These are phyloP conservation scores for Pichia sp. DNA, from an alignment of 1,139 yeast genomes.

Conservation along the genomic window DNA sequence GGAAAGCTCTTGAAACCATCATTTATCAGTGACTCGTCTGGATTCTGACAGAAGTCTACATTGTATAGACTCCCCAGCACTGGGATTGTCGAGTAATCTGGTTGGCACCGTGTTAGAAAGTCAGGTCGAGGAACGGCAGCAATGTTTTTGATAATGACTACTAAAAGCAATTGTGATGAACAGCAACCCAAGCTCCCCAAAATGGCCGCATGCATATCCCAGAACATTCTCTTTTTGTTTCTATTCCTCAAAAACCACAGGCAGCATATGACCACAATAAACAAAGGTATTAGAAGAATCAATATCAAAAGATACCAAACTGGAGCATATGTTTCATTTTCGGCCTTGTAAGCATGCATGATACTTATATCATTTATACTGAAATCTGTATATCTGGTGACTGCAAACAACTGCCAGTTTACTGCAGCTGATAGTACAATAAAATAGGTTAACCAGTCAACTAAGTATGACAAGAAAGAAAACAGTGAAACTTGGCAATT, in stretches of 20 bases:
- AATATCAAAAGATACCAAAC: conserved; percentile 33
- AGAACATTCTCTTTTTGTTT: conserved; percentile 33
- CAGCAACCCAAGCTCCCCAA: conserved; percentile 40
- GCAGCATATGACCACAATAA: conserved; percentile 31
- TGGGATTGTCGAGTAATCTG: conserved; percentile 22
- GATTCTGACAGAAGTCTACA: conserved; percentile 37
- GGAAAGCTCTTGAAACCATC: conserved; percentile 53
- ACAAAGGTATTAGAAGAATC: conserved; percentile 35
- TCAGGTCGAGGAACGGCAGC: conserved; percentile 49
- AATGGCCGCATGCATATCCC: conserved; percentile 42
- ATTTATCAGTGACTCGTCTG: conserved; percentile 31
- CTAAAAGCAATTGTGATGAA: conserved; percentile 39
- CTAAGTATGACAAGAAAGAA: conserved; percentile 31
- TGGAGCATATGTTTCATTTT: conserved; percentile 35
- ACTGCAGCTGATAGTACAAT: conserved; percentile 29
- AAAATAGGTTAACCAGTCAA: conserved; percentile 33
- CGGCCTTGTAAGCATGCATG: conserved; percentile 37
- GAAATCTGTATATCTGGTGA: conserved; percentile 43
- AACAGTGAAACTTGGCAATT: conserved; percentile 21
- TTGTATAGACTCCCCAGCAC: conserved; percentile 30
- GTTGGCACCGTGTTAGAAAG: conserved; percentile 41
- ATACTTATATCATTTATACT: conserved; percentile 35
- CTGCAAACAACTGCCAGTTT: conserved; percentile 35
- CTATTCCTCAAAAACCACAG: conserved; percentile 15
- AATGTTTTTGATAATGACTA: conserved; percentile 42